Evolutionary conservation across 2,329 filamentous ascomycete genomes (phyloP), one percentile per base, ranked within the genome.

Genomic region (Tolypocladium ovalisporum): DNA sequence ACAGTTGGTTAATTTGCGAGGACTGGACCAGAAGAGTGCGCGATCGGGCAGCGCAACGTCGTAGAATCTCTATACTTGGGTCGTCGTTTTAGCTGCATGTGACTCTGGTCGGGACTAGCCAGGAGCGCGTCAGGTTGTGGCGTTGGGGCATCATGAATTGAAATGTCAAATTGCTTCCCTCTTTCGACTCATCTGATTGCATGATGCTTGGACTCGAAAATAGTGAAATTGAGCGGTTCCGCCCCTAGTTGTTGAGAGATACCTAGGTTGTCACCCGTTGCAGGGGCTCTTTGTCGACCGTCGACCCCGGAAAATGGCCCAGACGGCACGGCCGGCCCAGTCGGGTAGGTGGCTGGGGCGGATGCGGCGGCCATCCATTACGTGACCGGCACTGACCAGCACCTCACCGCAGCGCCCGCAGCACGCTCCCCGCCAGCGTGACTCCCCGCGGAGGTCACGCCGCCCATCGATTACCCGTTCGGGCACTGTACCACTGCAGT

Each of bases 1-100:
- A 1, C 63, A 66, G 13, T 54, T 73, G 22, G 68, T 72, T 0
- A 57, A 64, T 13, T 65, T 71, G 62, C 62, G 60, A 9, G 65
- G 70, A 17, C 37, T 67, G 15, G 63, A 66, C 17, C 9, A 27
- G 3, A 49, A 49, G 15, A 54, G 37, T 13, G 22, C 35, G 7
- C 22, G 35, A 13, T 54, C 52, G 10, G 52, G 35, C 19, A 54
- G 52, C 22, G 52, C 52, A 37, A 29, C 7, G 1, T 37, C 36
- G n/a, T n/a, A 13, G 7, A 19, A 36, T 13, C 19, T 17, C n/a
- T n/a, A n/a, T n/a, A n/a, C n/a, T n/a, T n/a, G n/a, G n/a, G n/a
- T n/a, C n/a, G n/a, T n/a, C n/a, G n/a, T 53, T 1, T 27, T 17
- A 27, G 24, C 4, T 15, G 3, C 13, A 15, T 17, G 42, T 27